Base-by-base conservation (phyloP, 2,329 filamentous ascomycete species). In the Curvularia eragrostidis region DNA sequence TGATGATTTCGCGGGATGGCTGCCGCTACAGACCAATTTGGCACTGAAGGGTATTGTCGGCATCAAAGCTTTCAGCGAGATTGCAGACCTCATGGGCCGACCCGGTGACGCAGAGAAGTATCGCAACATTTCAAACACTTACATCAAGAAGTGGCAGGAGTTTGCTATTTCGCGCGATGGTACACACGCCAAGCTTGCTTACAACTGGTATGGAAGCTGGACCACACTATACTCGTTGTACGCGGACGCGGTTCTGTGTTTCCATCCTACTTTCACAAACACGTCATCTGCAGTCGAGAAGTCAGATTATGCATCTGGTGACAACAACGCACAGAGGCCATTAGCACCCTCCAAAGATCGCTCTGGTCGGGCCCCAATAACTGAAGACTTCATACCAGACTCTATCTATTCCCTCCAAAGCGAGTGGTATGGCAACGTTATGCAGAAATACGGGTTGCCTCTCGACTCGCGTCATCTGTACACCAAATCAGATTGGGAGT, bases 401-500 rank as follows among this genome's bases (percentile, higher is more conserved):
- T 83, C 84, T 68, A 84, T 96, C 66, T 96, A 96, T 81, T 85
- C 86, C 66, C 87, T 88, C 63, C 91, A 96, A 73, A 93, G 89
- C 46, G 82, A 88, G 57, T 96, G 90, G 91, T 96, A 96, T 78
- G 82, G 85, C 62, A 83, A 85, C 13, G 91, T 94, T 9, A 85
- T 91, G 64, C 91, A 96, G 74, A 87, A 85, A 68, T 96, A 94
- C 75, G 92, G 92, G 1, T 79, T 96, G 3, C 91, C 92, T 0
- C 84, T 96, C 7, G 92, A 96, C 76, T 90, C 85, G 65, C 86
- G 92, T 42, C 91, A 95, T 75, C 76, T 94, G 3, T 95, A 95
- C 76, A 89, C 91, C 32, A 96, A 96, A 78, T 92, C 89, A 28
- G 92, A 96, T 77, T 96, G 92, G 92, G 89, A 95, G 68, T 93